phyloP scores from a whole-genome alignment of 2,329 filamentous ascomycete genomes.

The Xylariaceae sp. region DNA sequence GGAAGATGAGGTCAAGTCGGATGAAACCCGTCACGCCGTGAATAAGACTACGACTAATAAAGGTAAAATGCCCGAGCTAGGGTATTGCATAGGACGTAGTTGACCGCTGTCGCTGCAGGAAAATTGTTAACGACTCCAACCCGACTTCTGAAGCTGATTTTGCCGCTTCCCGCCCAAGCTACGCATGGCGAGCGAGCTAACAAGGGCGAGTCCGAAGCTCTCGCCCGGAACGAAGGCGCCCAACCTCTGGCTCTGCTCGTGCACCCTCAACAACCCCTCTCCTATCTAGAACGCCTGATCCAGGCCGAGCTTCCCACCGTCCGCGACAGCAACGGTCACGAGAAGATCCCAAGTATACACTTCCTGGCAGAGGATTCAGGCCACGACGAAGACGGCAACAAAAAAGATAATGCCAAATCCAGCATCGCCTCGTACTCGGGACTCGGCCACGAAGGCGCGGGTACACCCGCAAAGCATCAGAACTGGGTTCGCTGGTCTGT shows the following conservation, averaged over 20 bases:
- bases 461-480: conserved; percentile 41
- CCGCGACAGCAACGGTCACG: conserved; percentile 56
- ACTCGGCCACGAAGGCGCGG: conserved; percentile 57
- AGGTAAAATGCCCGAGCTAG: conserved; percentile 39
- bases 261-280: conserved; percentile 86
- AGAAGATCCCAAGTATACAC: conserved; percentile 67
- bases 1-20: conserved; percentile 33
- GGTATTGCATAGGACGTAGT: neutral
- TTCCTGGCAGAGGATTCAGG: conserved; percentile 73
- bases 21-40: conserved; percentile 46
- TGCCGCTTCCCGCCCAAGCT: conserved; percentile 55
- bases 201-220: conserved; percentile 31
- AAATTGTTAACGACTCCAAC: conserved; percentile 69
- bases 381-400: conserved; percentile 43
- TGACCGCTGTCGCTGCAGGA: conserved; percentile 39
- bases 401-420: conserved; percentile 30
- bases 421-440: conserved; percentile 69
- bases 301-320: conserved; percentile 79
- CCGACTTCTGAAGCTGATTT: conserved; percentile 65
- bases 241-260: conserved; percentile 81
- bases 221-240: conserved; percentile 61
- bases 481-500: conserved; percentile 84
- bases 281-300: conserved; percentile 83
- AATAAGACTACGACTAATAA: conserved; percentile 43
- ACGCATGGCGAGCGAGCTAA: conserved; percentile 53